Evolutionary conservation across 2,329 filamentous ascomycete genomes (phyloP).

Genomic region (Venturia carpophila): DNA sequence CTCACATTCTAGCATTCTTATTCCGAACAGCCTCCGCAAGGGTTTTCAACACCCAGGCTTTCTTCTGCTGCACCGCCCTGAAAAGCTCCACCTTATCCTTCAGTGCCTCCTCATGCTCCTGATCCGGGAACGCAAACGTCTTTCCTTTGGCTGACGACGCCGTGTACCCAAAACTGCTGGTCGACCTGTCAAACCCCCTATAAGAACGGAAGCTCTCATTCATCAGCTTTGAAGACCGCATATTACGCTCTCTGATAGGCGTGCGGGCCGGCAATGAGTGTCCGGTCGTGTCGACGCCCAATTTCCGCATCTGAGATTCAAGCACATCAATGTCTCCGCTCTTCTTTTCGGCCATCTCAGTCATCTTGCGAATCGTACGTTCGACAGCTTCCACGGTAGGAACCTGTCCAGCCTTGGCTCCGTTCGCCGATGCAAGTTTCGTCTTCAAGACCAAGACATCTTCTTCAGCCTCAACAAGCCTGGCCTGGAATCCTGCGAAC

Average conservation of each 20-base stretch:
- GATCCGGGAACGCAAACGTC: conserved; percentile 6
- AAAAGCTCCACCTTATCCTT: conserved; percentile 27
- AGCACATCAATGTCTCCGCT: conserved; percentile 86
- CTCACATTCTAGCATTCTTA: conserved; percentile 25
- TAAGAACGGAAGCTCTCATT: conserved; percentile 3
- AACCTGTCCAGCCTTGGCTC: conserved; percentile 32
- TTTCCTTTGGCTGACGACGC: neutral
- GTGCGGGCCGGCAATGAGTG: neutral
- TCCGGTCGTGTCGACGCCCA: conserved; percentile 34
- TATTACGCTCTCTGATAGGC: neutral
- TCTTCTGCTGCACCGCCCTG: conserved; percentile 30
- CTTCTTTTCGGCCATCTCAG: conserved; percentile 81
- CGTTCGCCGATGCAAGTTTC: conserved; percentile 54
- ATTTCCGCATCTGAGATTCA: conserved; percentile 74
- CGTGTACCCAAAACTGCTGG: neutral
- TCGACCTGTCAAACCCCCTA: neutral
- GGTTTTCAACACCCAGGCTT: conserved; percentile 30
- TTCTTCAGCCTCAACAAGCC: conserved; percentile 72
- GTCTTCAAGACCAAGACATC: conserved; percentile 70
- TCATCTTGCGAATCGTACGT: conserved; percentile 89
- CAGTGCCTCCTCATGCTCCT: conserved; percentile 19
- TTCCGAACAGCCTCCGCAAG: conserved; percentile 32
- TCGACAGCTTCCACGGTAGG: conserved; percentile 90
- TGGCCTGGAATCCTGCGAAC: conserved; percentile 65
- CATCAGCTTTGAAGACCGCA: conserved; percentile 2